Base-by-base conservation (phyloP, 371 early-diverging fungal species). In the Phascolomyces articulosus region DNA sequence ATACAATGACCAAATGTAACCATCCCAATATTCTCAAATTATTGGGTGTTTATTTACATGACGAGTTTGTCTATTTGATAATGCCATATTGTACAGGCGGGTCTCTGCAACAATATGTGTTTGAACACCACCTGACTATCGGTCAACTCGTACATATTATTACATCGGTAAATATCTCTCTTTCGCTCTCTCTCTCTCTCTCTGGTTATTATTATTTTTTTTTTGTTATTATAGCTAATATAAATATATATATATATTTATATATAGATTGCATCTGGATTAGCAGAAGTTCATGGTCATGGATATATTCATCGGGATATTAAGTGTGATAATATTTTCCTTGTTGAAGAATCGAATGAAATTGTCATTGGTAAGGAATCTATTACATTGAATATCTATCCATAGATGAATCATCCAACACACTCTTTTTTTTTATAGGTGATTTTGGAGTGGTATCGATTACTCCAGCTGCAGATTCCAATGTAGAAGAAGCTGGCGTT, bases 391-490 rank as follows among this genome's bases (percentile, higher is more conserved):
- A n/a, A n/a, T n/a, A n/a, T n/a, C n/a, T n/a, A n/a, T n/a, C n/a
- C n/a, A n/a, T 31, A 31, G 3, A 3, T 31, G 6, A 6, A 3
- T 31, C 31, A 6, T 31, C 31, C 31, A n/a, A 6, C 31, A 6
- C 31, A 6, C 31, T 31, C 31, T 31, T 10, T 31, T 31, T 31
- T 31, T 31, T 31, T 31, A 3, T 65, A 78, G 83, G 83, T 63
- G 83, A 79, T 64, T 82, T 82, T 67, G 83, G 83, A 34, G 79
- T 82, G 13, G 80, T 79, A 41, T 82, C 83, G 56, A 73, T 82
- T 34, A 75, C 75, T 51, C 75, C 83, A 54, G 71, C 77, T 31
- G 83, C 80, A 24, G 80, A 82, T 55, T 79, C 83, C 9, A 71
- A 70, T 44, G 67, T 76, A 15, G 83, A 82, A 67, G 83, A 82